Base-by-base conservation (phyloP, 108 stramenopile species). In the Ochromonas danica region DNA sequence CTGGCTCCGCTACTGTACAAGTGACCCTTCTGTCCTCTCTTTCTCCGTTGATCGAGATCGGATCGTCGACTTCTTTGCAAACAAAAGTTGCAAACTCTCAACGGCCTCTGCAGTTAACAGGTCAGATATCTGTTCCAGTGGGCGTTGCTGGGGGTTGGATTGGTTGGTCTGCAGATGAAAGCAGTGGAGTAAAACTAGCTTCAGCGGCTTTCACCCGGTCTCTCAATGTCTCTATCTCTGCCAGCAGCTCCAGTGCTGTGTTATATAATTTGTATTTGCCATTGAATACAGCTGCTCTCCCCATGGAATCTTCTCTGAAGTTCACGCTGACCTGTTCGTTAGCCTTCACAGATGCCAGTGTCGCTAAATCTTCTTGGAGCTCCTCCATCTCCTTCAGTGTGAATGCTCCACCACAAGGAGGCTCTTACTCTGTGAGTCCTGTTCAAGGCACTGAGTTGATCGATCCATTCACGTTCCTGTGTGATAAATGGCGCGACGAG, bases 391-490 rank as follows among this genome's bases (percentile, higher is more conserved):
- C 45, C 51, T 6, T 75, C 17, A 31, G 14, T 10, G 51, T 60
- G 6, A 75, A 75, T 36, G 3, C 31, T 10, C 72, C 72, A 10
- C 72, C 72, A 10, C 43, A 33, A 41, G 14, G 14, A 28, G 72
- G 72, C 6, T 10, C 31, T 33, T 75, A 35, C 51, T 27, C 25
- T 10, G 72, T 75, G 14, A 14, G 6, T 3, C 72, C 72, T 36
- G 6, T 33, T 10, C 6, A 17, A 6, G 72, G 72, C 40, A 10
- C 6, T 22, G 36, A 3, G 36, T 36, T 42, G 36, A 42, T 22
- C 40, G 72, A 75, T 36, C 28, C 14, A 10, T 75, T 75, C 31
- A 33, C 51, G 10, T 75, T 75, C 51, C 10, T 14, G 40, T 45
- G n/a, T 14, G 6, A 3, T 10, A 30, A 30, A 6, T 75, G 72